These are phyloP conservation scores for Aspergillus sp. DNA, from an alignment of 2,329 filamentous ascomycete genomes.

Conservation along the genomic window DNA sequence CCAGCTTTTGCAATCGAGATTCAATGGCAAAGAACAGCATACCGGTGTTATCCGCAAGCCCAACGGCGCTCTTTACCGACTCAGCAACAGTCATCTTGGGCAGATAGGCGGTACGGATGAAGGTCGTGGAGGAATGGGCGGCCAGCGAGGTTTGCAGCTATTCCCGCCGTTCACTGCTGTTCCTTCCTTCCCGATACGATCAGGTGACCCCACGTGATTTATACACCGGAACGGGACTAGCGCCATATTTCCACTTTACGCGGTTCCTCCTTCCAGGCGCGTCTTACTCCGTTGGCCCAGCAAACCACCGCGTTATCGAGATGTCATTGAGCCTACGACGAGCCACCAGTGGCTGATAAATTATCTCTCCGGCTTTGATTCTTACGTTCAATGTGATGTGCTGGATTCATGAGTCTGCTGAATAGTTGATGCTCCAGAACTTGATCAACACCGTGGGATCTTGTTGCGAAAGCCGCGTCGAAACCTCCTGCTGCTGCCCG, in stretches of 20 bases:
- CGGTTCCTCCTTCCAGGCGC: slow-evolving; percentile 24
- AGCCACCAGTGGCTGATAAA: slow-evolving; percentile 26
- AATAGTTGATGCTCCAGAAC: slow-evolving; percentile 6
- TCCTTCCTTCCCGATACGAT: slow-evolving; percentile 20
- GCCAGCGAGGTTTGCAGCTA: slow-evolving; percentile 23
- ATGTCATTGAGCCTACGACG: slow-evolving; percentile 21
- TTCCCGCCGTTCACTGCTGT: slow-evolving; percentile 16
- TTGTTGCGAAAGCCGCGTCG: too few relatives aligned
- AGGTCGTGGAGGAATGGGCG: slow-evolving; percentile 11
- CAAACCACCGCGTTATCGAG: slow-evolving; percentile 21
- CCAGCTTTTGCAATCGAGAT: slow-evolving; percentile 3
- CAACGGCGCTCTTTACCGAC: slow-evolving; percentile 45
- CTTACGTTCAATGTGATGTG: slow-evolving; percentile 8
- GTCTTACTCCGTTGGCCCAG: slow-evolving; percentile 20
- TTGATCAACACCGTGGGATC: background rate
- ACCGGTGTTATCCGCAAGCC: slow-evolving; percentile 38
- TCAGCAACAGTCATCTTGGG: slow-evolving; percentile 44
- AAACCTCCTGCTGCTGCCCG: slow-evolving; percentile 11
- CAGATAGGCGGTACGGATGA: slow-evolving; percentile 7
- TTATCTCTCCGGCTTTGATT: slow-evolving; percentile 6
- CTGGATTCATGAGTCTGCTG: background rate
- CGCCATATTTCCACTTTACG: slow-evolving; percentile 33
- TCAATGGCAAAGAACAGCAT: slow-evolving; percentile 23
- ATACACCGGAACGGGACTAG: slow-evolving; percentile 16
- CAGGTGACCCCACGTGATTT: slow-evolving; percentile 22